Evolutionary conservation across 495 filamentous ascomycete genomes (phyloP).

Genomic region (Tuber brumale): DNA sequence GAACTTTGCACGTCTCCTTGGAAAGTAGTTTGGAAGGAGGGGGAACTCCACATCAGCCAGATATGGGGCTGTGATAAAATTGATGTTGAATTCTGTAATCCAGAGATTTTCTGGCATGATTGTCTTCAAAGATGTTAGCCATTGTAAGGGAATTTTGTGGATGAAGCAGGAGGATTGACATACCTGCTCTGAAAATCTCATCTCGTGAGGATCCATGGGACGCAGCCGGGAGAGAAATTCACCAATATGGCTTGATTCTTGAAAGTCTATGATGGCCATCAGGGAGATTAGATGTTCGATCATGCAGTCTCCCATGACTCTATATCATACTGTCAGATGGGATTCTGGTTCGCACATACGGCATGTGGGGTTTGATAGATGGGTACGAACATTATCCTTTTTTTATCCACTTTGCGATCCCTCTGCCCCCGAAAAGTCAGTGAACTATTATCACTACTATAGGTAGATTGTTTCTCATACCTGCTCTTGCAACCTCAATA

Average conservation of each 20-base stretch:
- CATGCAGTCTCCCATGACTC: not conserved
- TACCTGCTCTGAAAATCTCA: not conserved
- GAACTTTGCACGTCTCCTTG: not conserved
- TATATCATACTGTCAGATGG: not conserved
- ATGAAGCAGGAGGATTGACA: not conserved
- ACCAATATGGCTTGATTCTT: not conserved
- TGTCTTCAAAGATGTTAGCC: not conserved
- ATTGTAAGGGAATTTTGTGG: not conserved
- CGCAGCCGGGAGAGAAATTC: not conserved
- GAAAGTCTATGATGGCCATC: not conserved
- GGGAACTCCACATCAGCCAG: not conserved
- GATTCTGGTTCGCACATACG: not conserved
- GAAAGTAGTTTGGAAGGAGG: not conserved
- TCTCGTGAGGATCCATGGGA: not conserved
- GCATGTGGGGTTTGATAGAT: not conserved
- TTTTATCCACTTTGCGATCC: not conserved
- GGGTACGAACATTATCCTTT: not conserved
- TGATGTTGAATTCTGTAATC: slow-evolving; percentile 5
- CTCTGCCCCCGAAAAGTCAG: not conserved
- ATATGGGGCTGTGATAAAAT: not conserved
- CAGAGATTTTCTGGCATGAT: slow-evolving; percentile 4
- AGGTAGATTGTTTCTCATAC: not conserved
- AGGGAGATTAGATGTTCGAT: not conserved
- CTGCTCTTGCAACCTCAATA: not conserved
- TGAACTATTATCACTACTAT: not conserved